phyloP scores from a whole-genome alignment of 306 rosid species.

The Lathyrus sativus region DNA sequence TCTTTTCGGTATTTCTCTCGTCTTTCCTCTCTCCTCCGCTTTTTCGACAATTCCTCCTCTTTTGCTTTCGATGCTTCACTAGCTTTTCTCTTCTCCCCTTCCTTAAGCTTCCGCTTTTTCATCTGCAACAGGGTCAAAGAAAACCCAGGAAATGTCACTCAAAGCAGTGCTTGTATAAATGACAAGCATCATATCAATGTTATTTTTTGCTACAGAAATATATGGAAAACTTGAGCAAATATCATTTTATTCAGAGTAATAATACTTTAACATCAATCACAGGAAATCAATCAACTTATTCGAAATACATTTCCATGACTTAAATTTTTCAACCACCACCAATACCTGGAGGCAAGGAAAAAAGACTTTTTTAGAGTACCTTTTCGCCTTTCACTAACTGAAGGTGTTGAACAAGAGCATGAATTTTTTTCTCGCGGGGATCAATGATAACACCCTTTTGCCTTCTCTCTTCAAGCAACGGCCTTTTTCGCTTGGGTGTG shows the following conservation, averaged over 20 bases:
- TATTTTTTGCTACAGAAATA: no score
- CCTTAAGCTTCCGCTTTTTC: constrained; percentile 76
- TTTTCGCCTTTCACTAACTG: constrained; percentile 59
- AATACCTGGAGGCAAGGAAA: constrained; percentile 17
- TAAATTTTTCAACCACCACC: not conserved
- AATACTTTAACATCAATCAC: not conserved
- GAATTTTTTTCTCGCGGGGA: constrained; percentile 66
- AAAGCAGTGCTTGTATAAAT: not conserved
- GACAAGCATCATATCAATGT: constrained; percentile 7
- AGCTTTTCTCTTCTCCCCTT: constrained; percentile 63
- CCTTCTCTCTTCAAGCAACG: constrained; percentile 64
- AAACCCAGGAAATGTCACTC: constrained; percentile 11
- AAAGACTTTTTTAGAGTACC: constrained; percentile 40
- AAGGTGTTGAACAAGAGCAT: constrained; percentile 66
- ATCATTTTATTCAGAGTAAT: not conserved
- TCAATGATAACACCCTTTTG: constrained; percentile 80
- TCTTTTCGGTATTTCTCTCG: constrained; percentile 71
- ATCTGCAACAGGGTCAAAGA: constrained; percentile 45
- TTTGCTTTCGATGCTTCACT: constrained; percentile 64
- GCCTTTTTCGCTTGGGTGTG: constrained; percentile 46
- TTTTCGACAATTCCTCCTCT: constrained; percentile 60
- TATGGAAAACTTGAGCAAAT: no score
- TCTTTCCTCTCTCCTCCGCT: constrained; percentile 87
- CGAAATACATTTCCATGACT: not conserved
- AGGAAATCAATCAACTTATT: not conserved